Evolutionary conservation across 23 red algal genomes (phyloP).

Genomic region (Pyropia yezoensis): DNA sequence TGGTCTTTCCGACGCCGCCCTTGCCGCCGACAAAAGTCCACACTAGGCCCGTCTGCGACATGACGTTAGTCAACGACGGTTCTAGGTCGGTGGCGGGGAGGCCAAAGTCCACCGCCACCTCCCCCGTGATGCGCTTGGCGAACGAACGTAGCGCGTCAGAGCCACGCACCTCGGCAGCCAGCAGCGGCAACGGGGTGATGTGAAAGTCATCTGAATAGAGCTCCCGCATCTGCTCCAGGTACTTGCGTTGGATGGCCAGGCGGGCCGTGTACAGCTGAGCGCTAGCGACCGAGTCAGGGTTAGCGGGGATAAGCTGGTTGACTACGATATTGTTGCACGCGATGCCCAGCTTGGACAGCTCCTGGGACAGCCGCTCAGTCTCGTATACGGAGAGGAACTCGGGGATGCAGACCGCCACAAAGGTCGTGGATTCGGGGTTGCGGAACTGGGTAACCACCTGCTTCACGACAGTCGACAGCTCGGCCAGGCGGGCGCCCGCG

Average conservation of each 20-base stretch:
- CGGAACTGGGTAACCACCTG: slow-evolving; percentile 62
- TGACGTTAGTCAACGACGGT: slow-evolving; percentile 60
- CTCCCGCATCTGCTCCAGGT: slow-evolving; percentile 89
- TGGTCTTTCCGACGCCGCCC: slow-evolving; percentile 95
- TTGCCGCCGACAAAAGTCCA: slow-evolving; percentile 83
- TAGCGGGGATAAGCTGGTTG: slow-evolving; percentile 77
- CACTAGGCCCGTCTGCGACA: slow-evolving; percentile 49
- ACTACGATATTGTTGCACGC: slow-evolving; percentile 72
- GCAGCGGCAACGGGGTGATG: slow-evolving; percentile 76
- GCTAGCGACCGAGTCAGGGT: slow-evolving; percentile 10
- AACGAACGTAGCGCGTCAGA: slow-evolving; percentile 46
- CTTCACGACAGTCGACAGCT: slow-evolving; percentile 37
- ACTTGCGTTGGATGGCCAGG: slow-evolving; percentile 78
- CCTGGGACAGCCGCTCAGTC: slow-evolving; percentile 89
- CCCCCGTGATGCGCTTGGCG: slow-evolving; percentile 32
- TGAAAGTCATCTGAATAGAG: slow-evolving; percentile 98
- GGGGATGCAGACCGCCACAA: slow-evolving; percentile 93
- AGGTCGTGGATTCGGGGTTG: slow-evolving; percentile 63
- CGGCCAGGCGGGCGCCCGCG: slow-evolving; percentile 30
- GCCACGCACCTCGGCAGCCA: slow-evolving; percentile 75
- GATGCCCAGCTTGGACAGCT: slow-evolving; percentile 79
- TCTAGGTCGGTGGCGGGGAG: slow-evolving; percentile 29
- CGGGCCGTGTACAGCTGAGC: slow-evolving; percentile 68
- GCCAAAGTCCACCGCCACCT: slow-evolving; percentile 39
- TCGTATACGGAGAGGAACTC: slow-evolving; percentile 98